Evolutionary conservation across 1,284 basidiomycete genomes (phyloP).

Genomic region (Cutaneotrichosporon dermatis): DNA sequence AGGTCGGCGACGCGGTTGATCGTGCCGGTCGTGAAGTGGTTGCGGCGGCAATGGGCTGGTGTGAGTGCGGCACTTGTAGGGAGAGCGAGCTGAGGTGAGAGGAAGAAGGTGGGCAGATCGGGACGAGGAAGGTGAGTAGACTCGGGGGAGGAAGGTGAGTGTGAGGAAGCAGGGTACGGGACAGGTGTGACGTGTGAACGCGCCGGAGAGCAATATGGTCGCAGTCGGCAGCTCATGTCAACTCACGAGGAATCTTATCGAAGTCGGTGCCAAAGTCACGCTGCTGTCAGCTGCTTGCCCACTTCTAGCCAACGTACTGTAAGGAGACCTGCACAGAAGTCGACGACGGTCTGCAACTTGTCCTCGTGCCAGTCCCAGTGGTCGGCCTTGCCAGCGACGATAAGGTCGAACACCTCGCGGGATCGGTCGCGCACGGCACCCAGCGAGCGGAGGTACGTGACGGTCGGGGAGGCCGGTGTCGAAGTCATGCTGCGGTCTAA

Average conservation of each 20-base stretch:
- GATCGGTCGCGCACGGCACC: slow-evolving; percentile 84
- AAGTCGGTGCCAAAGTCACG: slow-evolving; percentile 76
- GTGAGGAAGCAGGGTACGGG: too few species aligned
- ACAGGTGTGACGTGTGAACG: too few species aligned
- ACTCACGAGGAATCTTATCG: slow-evolving; percentile 48
- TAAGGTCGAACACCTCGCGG: slow-evolving; percentile 69
- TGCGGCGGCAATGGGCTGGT: slow-evolving; percentile 75
- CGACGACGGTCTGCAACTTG: slow-evolving; percentile 66
- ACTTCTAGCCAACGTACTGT: slow-evolving; percentile 53
- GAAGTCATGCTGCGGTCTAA: background rate
- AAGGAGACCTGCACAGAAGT: slow-evolving; percentile 77
- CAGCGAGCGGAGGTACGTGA: slow-evolving; percentile 71
- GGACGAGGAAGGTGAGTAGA: background rate
- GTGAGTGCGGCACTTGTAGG: background rate
- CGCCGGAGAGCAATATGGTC: too few species aligned
- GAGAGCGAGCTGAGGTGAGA: background rate
- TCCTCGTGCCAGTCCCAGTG: slow-evolving; percentile 82
- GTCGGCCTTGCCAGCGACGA: slow-evolving; percentile 65
- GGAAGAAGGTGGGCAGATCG: background rate
- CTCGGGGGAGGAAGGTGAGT: background rate
- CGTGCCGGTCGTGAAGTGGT: slow-evolving; percentile 60
- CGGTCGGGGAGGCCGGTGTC: background rate
- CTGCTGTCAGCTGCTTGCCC: slow-evolving; percentile 47
- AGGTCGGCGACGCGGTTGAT: slow-evolving; percentile 56
- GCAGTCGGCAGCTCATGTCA: background rate